Evolutionary conservation across 257 asterid species (phyloP).

Genomic region (Forsythia viridissima): DNA sequence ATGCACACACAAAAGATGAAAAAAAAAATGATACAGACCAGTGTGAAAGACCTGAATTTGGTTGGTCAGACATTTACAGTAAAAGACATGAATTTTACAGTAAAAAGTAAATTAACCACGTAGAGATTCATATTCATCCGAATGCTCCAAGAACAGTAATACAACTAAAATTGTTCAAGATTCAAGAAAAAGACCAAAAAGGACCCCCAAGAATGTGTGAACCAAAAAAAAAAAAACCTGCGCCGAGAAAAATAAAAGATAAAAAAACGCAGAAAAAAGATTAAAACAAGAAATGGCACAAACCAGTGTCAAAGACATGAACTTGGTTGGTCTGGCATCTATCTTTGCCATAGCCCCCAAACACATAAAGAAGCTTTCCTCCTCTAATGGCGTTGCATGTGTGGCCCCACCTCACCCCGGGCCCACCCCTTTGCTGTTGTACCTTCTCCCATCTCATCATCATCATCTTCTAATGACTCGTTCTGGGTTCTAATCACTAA

Average conservation of each 20-base stretch:
- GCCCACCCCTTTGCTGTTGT: constrained; percentile 63
- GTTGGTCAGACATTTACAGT: constrained; percentile 72
- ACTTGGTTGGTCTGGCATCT: constrained; percentile 86
- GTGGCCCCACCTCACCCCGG: constrained; percentile 98
- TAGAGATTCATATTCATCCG: constrained; percentile 4
- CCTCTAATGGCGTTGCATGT: constrained; percentile 89
- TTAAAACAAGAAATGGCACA: background rate
- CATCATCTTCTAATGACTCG: background rate
- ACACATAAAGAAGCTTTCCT: constrained; percentile 84
- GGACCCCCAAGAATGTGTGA: background rate
- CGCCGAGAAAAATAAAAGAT: too few species aligned
- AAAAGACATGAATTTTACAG: background rate
- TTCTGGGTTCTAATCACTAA: too few species aligned
- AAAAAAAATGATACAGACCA: constrained; percentile 39
- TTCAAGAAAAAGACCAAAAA: constrained; percentile 1
- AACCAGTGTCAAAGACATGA: constrained; percentile 84
- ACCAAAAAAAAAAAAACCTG: too few species aligned
- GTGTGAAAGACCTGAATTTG: constrained; percentile 80
- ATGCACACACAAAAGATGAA: background rate
- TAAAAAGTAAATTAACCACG: background rate
- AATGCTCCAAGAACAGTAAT: background rate
- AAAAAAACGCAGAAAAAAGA: background rate
- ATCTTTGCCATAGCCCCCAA: constrained; percentile 91
- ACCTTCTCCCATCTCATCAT: constrained; percentile 89
- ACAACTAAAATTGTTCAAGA: background rate